Conservation (phyloP, 805 yeast genomes). For the Candida manassasensis region DNA sequence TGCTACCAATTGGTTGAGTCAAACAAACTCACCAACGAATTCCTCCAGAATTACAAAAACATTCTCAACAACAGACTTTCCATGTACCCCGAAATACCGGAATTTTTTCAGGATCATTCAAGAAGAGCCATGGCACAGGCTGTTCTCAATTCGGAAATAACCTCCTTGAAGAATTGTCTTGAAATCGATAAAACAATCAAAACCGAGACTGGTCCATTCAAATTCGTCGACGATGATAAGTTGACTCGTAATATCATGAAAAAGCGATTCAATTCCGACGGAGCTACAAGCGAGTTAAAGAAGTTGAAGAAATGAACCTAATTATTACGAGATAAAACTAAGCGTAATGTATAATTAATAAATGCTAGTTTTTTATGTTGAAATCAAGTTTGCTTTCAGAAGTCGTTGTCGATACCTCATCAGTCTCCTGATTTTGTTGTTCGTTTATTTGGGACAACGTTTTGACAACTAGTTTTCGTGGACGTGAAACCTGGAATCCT, state of each 20-base stretch:
- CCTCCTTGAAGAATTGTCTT: conserved; percentile 42
- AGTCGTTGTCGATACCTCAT: background rate
- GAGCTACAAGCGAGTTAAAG: background rate
- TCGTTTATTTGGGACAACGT: conserved; percentile 7
- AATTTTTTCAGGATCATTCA: conserved; percentile 12
- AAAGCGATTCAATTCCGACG: conserved; percentile 32
- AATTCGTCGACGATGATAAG: conserved; percentile 54
- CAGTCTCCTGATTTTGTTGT: background rate
- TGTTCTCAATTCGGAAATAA: conserved; percentile 54
- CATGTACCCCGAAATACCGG: conserved; percentile 45
- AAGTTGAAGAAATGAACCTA: background rate
- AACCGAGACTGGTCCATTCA: conserved; percentile 24
- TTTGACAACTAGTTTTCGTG: conserved; percentile 28
- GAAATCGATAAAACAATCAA: conserved; percentile 22
- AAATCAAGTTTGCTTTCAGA: conserved; percentile 3
- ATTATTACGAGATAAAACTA: background rate
- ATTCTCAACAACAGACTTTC: conserved; percentile 33
- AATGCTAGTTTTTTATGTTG: background rate
- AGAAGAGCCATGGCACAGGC: conserved; percentile 46
- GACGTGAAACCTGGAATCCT: conserved; percentile 34
- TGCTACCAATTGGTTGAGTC: conserved; percentile 57
- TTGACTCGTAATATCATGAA: conserved; percentile 56
- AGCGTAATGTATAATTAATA: background rate
- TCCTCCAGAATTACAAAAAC: conserved; percentile 23
- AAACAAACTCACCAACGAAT: conserved; percentile 40